Base-by-base conservation (phyloP, 768 basidiomycete genomes). In the Lanmaoa rubissima region DNA sequence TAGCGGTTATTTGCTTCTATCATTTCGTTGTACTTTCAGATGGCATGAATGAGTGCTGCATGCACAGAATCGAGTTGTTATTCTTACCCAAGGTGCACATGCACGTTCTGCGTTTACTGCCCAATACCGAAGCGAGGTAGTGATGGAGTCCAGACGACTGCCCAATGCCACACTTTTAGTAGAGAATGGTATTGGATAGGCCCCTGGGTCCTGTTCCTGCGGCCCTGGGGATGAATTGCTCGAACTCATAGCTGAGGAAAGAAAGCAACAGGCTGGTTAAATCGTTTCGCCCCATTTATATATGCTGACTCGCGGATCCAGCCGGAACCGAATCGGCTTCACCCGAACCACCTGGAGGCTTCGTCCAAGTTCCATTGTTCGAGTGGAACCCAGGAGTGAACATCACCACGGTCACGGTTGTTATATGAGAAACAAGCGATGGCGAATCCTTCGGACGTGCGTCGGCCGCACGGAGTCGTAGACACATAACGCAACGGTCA, bases 121-220 rank as follows among this genome's bases (percentile, higher is more conserved):
- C 66, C 64, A 69, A 47, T 54, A 53, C 13, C 61, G 56, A 2
- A 57, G 13, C 0, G 1, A 1, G 7, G 21, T 12, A 12, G 48
- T 2, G 8, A 66, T 54, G 13, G 65, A 44, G 7, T 66, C 67
- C 41, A 68, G 57, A 28, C 67, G 57, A 41, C 59, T 59, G 24
- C 61, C 67, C 54, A 54, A 46, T 50, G 50, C 34, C 40, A 60
- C 46, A 4, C 11, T 1, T 0, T 1, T 0, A 21, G 28, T 2
- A 10, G 34, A 5, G 54, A 63, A 63, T 50, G 65, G 64, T 47
- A 65, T 38, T 41, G 58, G 57, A 34, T 64, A 64, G 43, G 55
- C 57, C 14, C 67, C 58, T 51, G 66, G 65, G 17, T 60, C 50
- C 40, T 54, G 46, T 26, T 47, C 41, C 36, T 47, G 35, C 0